Evolutionary conservation across 2,329 filamentous ascomycete species (phyloP).

Genomic region (Parascedosporium putredinis): DNA sequence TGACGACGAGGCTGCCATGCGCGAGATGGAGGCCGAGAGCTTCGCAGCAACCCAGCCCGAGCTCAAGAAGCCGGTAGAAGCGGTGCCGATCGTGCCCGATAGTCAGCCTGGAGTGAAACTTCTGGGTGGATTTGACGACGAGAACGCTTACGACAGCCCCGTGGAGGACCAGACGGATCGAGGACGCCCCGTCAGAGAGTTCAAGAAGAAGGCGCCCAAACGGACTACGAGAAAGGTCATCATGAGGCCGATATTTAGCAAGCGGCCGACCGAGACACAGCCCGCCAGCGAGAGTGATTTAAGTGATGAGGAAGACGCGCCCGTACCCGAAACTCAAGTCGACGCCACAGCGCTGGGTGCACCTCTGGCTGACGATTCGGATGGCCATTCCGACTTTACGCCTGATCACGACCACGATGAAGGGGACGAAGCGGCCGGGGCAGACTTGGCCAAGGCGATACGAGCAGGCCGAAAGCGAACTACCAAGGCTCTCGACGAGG

Average conservation of each 20-base stretch:
- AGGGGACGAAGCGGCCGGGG: conserved; percentile 9
- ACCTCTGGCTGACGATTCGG: conserved; percentile 17
- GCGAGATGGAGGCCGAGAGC: conserved; percentile 53
- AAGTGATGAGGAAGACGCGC: conserved; percentile 9
- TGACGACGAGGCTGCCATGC: conserved; percentile 63
- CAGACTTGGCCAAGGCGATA: conserved; percentile 15
- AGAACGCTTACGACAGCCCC: conserved; percentile 44
- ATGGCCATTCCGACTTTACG: conserved; percentile 8
- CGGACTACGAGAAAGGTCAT: conserved; percentile 61
- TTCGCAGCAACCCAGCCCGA: background rate
- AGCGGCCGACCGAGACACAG: conserved; percentile 34
- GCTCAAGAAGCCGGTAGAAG: conserved; percentile 9
- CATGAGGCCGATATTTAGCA: conserved; percentile 43
- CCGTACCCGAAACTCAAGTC: conserved; percentile 20
- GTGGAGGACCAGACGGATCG: conserved; percentile 36
- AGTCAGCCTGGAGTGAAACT: conserved; percentile 30
- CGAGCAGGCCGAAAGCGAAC: conserved; percentile 19
- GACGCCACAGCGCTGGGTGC: conserved; percentile 5
- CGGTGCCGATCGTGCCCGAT: conserved; percentile 32
- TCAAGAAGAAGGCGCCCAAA: conserved; percentile 80
- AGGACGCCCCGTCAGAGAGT: conserved; percentile 50
- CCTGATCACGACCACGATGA: conserved; percentile 9
- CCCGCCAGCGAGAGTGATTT: conserved; percentile 18
- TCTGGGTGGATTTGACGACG: conserved; percentile 55
- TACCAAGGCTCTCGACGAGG: background rate